A percentile compares a stretch with the other conserved stretches of the same genome.
phyloP scores from a whole-genome alignment of 345 rosid genomes.

The Lumnitzera littorea region DNA sequence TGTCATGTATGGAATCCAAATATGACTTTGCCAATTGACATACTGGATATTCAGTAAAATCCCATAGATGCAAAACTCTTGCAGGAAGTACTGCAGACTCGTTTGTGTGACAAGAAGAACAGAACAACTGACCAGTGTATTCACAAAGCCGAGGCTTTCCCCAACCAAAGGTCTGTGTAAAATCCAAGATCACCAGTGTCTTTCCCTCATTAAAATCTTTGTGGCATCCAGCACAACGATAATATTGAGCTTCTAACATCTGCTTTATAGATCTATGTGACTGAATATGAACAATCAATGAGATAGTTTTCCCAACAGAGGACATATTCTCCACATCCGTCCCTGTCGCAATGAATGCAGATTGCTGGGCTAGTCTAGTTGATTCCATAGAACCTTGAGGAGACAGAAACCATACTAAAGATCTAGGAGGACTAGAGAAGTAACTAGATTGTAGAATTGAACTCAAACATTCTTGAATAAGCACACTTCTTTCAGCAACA shows the following conservation, averaged over 20 bases:
- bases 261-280: conserved; percentile 66
- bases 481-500: conserved; percentile 75
- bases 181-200: conserved; percentile 19
- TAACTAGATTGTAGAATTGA: conserved; percentile 57
- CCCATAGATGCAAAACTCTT: conserved; percentile 90
- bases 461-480: conserved; percentile 76
- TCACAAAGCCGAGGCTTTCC: conserved; percentile 89
- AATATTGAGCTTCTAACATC: conserved; percentile 77
- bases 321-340: conserved; percentile 33
- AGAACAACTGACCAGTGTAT: conserved; percentile 83
- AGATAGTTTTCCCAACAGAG: conserved; percentile 74
- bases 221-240: conserved; percentile 90
- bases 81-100: conserved; percentile 86
- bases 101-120: conserved; percentile 85
- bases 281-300: conserved; percentile 64
- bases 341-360: conserved; percentile 17
- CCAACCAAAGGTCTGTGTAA: conserved; percentile 80
- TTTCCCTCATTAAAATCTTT: conserved; percentile 45
- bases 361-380: conserved; percentile 24
- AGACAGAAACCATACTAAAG: conserved; percentile 66
- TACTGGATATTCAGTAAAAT: conserved; percentile 70
- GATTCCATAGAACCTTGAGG: conserved; percentile 56
- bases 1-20: conserved; percentile 84
- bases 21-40: conserved; percentile 89
- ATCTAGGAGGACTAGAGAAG: conserved; percentile 54